Conservation (phyloP, 2,329 filamentous ascomycete species). For the Tolypocladium nubicola region DNA sequence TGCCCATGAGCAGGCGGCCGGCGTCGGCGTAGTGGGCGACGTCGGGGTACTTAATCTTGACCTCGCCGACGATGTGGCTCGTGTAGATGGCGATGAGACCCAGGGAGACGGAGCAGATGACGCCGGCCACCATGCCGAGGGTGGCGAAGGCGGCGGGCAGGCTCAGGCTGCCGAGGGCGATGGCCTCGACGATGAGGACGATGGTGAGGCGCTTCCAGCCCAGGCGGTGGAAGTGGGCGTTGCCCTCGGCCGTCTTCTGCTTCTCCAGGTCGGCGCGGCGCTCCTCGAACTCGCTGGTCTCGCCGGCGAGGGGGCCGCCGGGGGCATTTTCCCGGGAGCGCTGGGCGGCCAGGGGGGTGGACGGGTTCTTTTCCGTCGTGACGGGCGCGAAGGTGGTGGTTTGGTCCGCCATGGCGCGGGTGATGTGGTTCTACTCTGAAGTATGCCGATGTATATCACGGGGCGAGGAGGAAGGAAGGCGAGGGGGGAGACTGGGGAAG, state of each 20-base stretch:
- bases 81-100: conserved; percentile 38
- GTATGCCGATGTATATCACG: background rate
- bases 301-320: conserved; percentile 15
- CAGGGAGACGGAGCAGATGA: conserved; percentile 29
- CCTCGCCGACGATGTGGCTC: conserved; percentile 34
- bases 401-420: background rate
- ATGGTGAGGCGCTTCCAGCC: conserved; percentile 47
- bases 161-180: conserved; percentile 41
- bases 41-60: conserved; percentile 40
- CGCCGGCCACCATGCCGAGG: conserved; percentile 42
- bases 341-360: background rate
- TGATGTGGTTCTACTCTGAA: background rate
- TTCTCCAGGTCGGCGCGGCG: conserved; percentile 30
- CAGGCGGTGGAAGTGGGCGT: conserved; percentile 39
- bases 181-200: conserved; percentile 45
- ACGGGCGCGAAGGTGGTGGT: background rate
- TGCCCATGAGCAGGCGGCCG: conserved; percentile 50
- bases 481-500: background rate
- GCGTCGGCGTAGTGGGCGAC: conserved; percentile 60
- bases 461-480: background rate
- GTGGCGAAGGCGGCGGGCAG: conserved; percentile 40
- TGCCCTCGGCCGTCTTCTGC: conserved; percentile 32
- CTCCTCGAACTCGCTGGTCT: conserved; percentile 27
- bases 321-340: conserved; percentile 13
- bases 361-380: background rate